Evolutionary conservation across 2,329 filamentous ascomycete species (phyloP).

Genomic region (Fusarium xyrophilum): DNA sequence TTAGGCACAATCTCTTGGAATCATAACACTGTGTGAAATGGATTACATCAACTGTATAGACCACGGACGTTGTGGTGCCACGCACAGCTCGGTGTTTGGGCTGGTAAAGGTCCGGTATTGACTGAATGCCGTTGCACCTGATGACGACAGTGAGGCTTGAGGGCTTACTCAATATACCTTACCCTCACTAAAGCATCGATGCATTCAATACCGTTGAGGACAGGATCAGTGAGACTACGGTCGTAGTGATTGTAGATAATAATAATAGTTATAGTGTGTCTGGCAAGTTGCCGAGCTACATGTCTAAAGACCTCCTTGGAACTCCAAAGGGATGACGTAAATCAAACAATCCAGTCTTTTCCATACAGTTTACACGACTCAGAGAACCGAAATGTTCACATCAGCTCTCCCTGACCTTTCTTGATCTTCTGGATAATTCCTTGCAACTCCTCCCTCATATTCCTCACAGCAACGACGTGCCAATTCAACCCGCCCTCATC

Average conservation of each 20-base stretch:
- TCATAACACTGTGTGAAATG: fast-evolving
- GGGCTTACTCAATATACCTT: not conserved
- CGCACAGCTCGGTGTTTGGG: not conserved
- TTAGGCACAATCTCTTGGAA: fast-evolving
- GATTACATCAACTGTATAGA: fast-evolving
- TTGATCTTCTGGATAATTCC: constrained; percentile 14
- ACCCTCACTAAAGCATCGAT: fast-evolving
- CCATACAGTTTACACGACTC: too few species aligned
- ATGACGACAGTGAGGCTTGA: not conserved
- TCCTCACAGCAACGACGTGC: constrained; percentile 7
- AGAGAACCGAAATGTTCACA: not conserved
- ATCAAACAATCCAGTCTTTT: not conserved
- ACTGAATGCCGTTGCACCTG: not conserved
- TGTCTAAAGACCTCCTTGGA: not conserved
- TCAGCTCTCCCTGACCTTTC: constrained; percentile 1
- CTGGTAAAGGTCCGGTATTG: not conserved
- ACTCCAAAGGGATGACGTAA: not conserved
- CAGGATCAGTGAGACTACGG: fast-evolving
- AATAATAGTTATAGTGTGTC: not conserved
- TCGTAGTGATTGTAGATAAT: not conserved
- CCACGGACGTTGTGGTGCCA: not conserved
- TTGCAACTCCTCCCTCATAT: constrained; percentile 20
- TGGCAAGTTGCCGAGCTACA: not conserved
- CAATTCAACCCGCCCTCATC: not conserved
- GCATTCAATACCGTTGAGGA: fast-evolving